Base-by-base conservation (phyloP, 129 eudicot genomes). In the Chrysanthemum makinoi region DNA sequence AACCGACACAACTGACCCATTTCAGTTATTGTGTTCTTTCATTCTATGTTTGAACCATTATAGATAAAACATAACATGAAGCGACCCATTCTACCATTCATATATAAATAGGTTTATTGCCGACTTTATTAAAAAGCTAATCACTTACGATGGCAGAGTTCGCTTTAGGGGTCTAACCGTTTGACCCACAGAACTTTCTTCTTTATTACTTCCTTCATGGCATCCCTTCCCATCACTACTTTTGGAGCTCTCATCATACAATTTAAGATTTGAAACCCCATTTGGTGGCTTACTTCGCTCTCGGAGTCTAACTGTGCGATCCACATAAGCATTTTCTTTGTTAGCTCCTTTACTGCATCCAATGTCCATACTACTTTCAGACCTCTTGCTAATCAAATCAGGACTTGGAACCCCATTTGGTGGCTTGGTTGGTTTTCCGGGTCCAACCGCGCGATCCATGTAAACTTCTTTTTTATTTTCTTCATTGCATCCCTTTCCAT, bases 111-210 rank as follows among this genome's bases (percentile, higher is more conserved):
- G 5, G 35, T n/a, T 30, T 4, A 30, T 30, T 30, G 4, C 0
- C 35, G 0, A 4, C 35, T 30, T 30, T 3, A 30, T 26, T 65
- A 63, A 74, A 54, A 17, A 17, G 57, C 13, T 22, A 67, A 78
- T 75, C 51, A 64, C 80, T 77, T 81, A 82, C 89, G 35, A 15
- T 43, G 73, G 64, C 18, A 6, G 71, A 51, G 57, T 68, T 52
- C 18, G 83, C 72, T 83, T 77, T 59, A 7, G 43, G 43, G 6
- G 43, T 33, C 43, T 33, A 33, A 33, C 43, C 6, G 43, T 0
- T 0, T 0, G 43, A 33, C 6, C 43, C 39, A 4, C 6, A 33
- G 0, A 33, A 33, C 0, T 4, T 2, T 33, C 4, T 33, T 33
- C 39, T 33, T 33, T 33, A 0, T 4, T 33, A 33, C 5, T 33